Conservation (phyloP, 495 filamentous ascomycete species). For the Podospora bellae-mahoneyi region DNA sequence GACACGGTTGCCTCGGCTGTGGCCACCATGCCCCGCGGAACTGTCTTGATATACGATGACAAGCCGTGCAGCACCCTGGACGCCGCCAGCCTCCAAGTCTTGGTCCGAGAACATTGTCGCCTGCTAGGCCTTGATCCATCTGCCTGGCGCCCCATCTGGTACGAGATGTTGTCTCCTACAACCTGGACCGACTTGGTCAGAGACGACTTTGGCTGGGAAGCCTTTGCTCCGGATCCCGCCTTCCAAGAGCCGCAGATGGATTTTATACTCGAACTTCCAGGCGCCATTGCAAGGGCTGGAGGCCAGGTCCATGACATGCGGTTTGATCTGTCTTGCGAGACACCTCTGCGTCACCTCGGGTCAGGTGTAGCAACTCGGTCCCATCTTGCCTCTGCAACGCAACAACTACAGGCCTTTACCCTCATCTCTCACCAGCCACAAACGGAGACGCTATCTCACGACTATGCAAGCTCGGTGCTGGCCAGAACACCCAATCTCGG, state of each 20-base stretch:
- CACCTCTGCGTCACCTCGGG: background rate
- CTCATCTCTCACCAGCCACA: background rate
- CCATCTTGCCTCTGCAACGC: background rate
- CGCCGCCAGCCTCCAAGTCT: background rate
- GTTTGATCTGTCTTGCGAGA: background rate
- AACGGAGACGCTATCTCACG: background rate
- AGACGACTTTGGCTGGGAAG: background rate
- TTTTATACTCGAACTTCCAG: background rate
- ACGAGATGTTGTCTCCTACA: background rate
- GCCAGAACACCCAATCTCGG: background rate
- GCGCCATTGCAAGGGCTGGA: background rate
- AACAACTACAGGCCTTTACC: background rate
- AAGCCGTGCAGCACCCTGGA: background rate
- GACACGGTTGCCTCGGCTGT: background rate
- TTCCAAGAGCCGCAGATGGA: background rate
- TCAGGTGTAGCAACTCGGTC: background rate
- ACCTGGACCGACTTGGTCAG: background rate
- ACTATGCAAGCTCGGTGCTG: background rate
- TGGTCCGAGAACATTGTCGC: background rate
- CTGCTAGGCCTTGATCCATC: background rate
- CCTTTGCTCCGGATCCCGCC: background rate
- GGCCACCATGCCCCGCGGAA: background rate
- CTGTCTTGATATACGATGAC: background rate
- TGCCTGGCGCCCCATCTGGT: background rate
- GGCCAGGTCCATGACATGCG: background rate